Conservation (phyloP, 2,329 filamentous ascomycete genomes). For the Cercospora beticola region DNA sequence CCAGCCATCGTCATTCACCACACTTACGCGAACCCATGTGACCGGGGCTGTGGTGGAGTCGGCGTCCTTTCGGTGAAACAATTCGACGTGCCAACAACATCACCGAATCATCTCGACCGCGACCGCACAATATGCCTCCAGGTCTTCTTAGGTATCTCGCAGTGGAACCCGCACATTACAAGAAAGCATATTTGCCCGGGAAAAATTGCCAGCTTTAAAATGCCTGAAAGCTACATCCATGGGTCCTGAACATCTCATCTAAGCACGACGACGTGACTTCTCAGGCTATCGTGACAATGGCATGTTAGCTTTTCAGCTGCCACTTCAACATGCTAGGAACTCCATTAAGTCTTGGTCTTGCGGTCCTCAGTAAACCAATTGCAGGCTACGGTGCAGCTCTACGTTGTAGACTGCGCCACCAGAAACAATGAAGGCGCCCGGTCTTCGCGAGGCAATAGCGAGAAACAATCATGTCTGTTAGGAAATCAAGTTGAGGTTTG, state of each 20-base stretch:
- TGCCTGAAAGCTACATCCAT: not conserved
- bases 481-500: not conserved
- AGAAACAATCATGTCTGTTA: not conserved
- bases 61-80: not conserved
- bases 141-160: not conserved
- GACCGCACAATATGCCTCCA: not conserved
- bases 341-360: not conserved
- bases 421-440: not conserved
- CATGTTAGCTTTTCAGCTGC: not conserved
- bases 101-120: not conserved
- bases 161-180: not conserved
- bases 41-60: not conserved
- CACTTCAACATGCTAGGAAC: not conserved
- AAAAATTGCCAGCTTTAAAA: not conserved
- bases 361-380: not conserved
- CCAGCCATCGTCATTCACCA: conserved; percentile 7
- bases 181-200: not conserved
- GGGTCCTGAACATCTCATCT: not conserved
- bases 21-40: not conserved
- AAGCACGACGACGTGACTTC: not conserved
- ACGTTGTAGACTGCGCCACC: not conserved
- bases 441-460: not conserved
- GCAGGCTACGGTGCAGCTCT: not conserved
- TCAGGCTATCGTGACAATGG: not conserved
- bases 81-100: not conserved